A percentile compares a stretch with the other conserved stretches of the same genome.
phyloP scores from a whole-genome alignment of 2,329 filamentous ascomycete genomes.

The Fusarium odoratissimum region DNA sequence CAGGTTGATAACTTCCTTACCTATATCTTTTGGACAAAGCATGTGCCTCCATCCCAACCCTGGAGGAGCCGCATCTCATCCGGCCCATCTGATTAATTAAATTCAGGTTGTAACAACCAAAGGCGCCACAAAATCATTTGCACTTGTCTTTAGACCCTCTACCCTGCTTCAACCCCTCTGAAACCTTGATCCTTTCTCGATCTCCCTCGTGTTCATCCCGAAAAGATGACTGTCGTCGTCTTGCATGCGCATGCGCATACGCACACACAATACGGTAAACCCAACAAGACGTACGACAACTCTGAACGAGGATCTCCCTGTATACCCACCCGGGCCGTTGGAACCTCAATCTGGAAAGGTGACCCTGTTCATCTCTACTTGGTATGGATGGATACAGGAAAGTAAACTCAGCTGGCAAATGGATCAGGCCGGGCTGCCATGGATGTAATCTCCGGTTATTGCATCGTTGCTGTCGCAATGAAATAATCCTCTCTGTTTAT shows the following conservation, averaged over 20 bases:
- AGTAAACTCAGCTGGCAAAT: constrained; percentile 34
- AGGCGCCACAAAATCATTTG: constrained; percentile 2
- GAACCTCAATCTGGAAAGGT: constrained; percentile 38
- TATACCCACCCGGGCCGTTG: constrained; percentile 40
- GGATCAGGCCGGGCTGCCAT: constrained; percentile 24
- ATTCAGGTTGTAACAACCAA: constrained; percentile 2
- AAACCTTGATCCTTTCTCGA: constrained; percentile 16
- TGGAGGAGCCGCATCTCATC: constrained; percentile 34
- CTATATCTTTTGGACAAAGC: not conserved
- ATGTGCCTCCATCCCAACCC: not conserved
- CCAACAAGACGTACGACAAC: constrained; percentile 33
- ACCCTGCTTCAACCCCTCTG: constrained; percentile 1
- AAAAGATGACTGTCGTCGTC: constrained; percentile 15
- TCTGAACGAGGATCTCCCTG: constrained; percentile 35
- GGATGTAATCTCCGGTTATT: constrained; percentile 42
- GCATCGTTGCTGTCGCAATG: constrained; percentile 41
- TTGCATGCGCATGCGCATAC: constrained; percentile 15
- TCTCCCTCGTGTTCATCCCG: constrained; percentile 30
- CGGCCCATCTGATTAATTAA: constrained; percentile 20
- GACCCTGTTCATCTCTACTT: constrained; percentile 39
- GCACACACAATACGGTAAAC: constrained; percentile 4
- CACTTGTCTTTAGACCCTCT: constrained; percentile 1
- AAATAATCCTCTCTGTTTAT: constrained; percentile 29
- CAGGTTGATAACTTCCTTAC: not conserved
- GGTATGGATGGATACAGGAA: constrained; percentile 1